A percentile compares a stretch with the other conserved stretches of the same genome.
phyloP scores from a whole-genome alignment of 2,329 filamentous ascomycete species.

The Mollisia scopiformis region DNA sequence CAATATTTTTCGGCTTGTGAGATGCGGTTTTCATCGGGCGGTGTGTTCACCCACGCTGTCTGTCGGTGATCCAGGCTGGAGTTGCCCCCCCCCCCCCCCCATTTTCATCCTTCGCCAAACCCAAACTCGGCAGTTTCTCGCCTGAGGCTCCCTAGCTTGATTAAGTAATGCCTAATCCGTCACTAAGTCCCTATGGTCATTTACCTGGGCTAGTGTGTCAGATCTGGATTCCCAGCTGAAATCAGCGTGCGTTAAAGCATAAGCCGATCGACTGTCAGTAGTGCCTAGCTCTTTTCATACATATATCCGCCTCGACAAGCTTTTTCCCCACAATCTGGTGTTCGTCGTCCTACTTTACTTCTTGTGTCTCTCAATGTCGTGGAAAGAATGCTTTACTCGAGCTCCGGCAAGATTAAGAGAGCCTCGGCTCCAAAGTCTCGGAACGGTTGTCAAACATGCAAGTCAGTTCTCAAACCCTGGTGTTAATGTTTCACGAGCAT shows the following conservation, averaged over 20 bases:
- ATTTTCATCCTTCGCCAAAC: too few species aligned
- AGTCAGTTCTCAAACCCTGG: slow-evolving; percentile 8
- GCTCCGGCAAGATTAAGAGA: background rate
- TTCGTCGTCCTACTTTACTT: background rate
- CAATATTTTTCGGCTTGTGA: background rate
- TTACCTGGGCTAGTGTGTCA: background rate
- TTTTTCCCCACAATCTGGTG: background rate
- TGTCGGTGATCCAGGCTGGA: background rate
- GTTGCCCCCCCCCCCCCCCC: background rate
- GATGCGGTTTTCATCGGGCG: background rate
- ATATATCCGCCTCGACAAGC: background rate
- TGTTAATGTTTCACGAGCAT: background rate
- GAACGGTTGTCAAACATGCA: slow-evolving; percentile 23
- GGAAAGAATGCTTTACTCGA: slow-evolving; percentile 3
- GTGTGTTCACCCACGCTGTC: background rate
- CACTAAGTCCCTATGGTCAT: too few species aligned
- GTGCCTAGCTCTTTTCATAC: background rate
- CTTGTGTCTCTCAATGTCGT: background rate
- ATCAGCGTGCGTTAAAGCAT: background rate
- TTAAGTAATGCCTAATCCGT: too few species aligned
- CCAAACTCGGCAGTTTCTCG: background rate
- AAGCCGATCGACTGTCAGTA: background rate
- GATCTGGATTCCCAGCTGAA: background rate
- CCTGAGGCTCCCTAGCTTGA: background rate
- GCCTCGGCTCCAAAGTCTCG: slow-evolving; percentile 19